Evolutionary conservation across 1,284 basidiomycete species (phyloP).

Genomic region (Cryptococcus deneoformans): DNA sequence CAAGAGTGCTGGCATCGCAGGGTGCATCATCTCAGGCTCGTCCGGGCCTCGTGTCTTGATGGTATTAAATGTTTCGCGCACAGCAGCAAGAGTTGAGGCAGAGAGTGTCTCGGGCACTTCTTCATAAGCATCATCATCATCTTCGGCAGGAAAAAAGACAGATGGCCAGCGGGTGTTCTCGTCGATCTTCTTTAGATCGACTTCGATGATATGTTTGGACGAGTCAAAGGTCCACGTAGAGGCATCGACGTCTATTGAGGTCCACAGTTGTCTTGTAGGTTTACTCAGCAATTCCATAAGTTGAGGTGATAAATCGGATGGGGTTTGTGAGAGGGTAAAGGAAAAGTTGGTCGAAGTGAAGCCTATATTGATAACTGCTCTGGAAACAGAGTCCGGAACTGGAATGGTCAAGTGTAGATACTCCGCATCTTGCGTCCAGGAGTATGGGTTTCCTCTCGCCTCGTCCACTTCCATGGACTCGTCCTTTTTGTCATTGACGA

Average conservation of each 20-base stretch:
- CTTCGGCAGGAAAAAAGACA: slow-evolving; percentile 58
- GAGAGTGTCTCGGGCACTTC: slow-evolving; percentile 89
- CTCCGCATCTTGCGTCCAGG: slow-evolving; percentile 85
- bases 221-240: slow-evolving; percentile 87
- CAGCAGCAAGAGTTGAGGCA: slow-evolving; percentile 70
- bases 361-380: slow-evolving; percentile 62
- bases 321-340: slow-evolving; percentile 50
- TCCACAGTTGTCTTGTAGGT: slow-evolving; percentile 68
- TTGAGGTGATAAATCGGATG: slow-evolving; percentile 55
- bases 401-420: slow-evolving; percentile 78
- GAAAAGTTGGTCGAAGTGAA: slow-evolving; percentile 67
- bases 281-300: slow-evolving; percentile 57
- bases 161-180: slow-evolving; percentile 79
- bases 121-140: slow-evolving; percentile 51
- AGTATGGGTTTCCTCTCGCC: slow-evolving; percentile 59
- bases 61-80: slow-evolving; percentile 59
- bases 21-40: slow-evolving; percentile 29
- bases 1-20: slow-evolving; percentile 42
- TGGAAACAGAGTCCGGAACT: slow-evolving; percentile 65
- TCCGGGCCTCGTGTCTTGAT: slow-evolving; percentile 25
- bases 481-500: background rate
- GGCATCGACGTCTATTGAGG: slow-evolving; percentile 62
- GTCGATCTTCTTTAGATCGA: slow-evolving; percentile 81
- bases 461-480: slow-evolving; percentile 15
- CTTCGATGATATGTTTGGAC: slow-evolving; percentile 64